Evolutionary conservation across 1,284 basidiomycete species (phyloP).

Genomic region (Irpex rosettiformis): DNA sequence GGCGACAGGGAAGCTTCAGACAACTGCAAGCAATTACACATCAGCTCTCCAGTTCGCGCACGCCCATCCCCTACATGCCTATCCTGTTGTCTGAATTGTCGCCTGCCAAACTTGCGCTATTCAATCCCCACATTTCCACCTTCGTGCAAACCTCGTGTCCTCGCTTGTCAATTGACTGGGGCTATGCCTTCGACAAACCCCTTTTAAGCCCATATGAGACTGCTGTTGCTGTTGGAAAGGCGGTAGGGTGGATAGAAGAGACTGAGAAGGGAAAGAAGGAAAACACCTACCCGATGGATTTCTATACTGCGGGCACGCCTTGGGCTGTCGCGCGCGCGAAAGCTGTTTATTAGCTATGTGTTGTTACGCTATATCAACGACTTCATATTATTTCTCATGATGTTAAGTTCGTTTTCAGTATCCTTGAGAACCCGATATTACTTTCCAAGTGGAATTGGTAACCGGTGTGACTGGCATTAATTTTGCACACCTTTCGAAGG

Average conservation of each 20-base stretch:
- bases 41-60: slow-evolving; percentile 52
- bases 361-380: slow-evolving; percentile 4
- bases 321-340: slow-evolving; percentile 64
- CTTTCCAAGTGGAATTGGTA: background rate
- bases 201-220: slow-evolving; percentile 95
- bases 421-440: too few species aligned
- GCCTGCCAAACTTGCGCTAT: slow-evolving; percentile 87
- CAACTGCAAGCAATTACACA: slow-evolving; percentile 85
- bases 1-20: slow-evolving; percentile 89
- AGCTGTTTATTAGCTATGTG: slow-evolving; percentile 28
- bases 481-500: background rate
- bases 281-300: slow-evolving; percentile 91
- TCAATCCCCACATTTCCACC: slow-evolving; percentile 76
- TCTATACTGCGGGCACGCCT: slow-evolving; percentile 78
- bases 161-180: slow-evolving; percentile 97
- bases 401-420: too few species aligned
- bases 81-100: slow-evolving; percentile 96
- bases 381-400: background rate
- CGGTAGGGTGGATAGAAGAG: slow-evolving; percentile 60
- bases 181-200: slow-evolving; percentile 90
- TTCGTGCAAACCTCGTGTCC: slow-evolving; percentile 98
- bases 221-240: slow-evolving; percentile 78
- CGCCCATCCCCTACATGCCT: slow-evolving; percentile 75
- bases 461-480: background rate
- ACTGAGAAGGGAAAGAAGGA: slow-evolving; percentile 34